phyloP scores from a whole-genome alignment of 2,329 filamentous ascomycete species.

The Fusarium pseudonygamai region DNA sequence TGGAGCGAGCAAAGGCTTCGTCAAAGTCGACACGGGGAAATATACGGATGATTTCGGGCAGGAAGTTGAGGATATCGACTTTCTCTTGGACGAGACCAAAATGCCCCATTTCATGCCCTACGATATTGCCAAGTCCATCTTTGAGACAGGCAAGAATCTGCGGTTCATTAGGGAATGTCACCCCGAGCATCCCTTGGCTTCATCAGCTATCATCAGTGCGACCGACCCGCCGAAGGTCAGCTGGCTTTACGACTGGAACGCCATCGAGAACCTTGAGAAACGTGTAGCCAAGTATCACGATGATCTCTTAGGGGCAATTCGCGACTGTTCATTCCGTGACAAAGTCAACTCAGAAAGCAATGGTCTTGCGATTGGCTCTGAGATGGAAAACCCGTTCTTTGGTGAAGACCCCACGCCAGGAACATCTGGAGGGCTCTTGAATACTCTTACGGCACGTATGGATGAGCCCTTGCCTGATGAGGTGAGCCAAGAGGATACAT shows the following conservation, averaged over 20 bases:
- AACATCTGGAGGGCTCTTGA: slow-evolving; percentile 41
- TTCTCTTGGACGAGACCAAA: slow-evolving; percentile 68
- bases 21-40: slow-evolving; percentile 64
- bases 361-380: not conserved
- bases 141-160: slow-evolving; percentile 81
- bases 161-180: slow-evolving; percentile 77
- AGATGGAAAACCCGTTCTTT: slow-evolving; percentile 55
- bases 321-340: not conserved
- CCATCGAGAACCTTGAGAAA: slow-evolving; percentile 70
- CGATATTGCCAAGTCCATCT: slow-evolving; percentile 77
- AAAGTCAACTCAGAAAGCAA: not conserved
- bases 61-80: slow-evolving; percentile 67
- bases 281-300: slow-evolving; percentile 59
- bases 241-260: slow-evolving; percentile 78
- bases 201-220: slow-evolving; percentile 56
- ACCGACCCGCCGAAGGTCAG: slow-evolving; percentile 65
- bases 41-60: slow-evolving; percentile 68
- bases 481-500: slow-evolving; percentile 44
- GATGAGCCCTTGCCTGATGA: slow-evolving; percentile 44
- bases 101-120: slow-evolving; percentile 77
- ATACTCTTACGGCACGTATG: slow-evolving; percentile 12
- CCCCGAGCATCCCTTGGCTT: slow-evolving; percentile 73
- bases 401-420: slow-evolving; percentile 46
- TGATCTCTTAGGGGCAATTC: slow-evolving; percentile 41
- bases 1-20: slow-evolving; percentile 64